Conservation (phyloP, 306 rosid species). For the Malus sieversii region DNA sequence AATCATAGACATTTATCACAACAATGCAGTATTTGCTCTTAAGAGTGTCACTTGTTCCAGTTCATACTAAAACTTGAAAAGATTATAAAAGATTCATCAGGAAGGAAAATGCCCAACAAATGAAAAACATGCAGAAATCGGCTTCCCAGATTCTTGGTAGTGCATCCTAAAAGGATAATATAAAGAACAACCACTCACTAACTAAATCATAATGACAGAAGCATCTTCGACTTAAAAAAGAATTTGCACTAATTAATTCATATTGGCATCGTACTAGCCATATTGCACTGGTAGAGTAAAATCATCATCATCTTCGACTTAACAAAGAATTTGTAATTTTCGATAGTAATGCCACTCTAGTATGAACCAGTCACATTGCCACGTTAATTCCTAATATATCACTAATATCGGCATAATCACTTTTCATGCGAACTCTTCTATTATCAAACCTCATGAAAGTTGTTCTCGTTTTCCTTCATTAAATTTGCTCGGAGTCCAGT, state of each 20-base stretch:
- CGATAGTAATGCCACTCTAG: not conserved
- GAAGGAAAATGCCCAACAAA: not conserved
- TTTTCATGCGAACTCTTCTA: not conserved
- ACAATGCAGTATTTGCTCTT: not conserved
- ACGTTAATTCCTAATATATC: not conserved
- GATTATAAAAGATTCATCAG: not conserved
- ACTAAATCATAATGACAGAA: not conserved
- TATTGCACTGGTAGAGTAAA: too few relatives aligned
- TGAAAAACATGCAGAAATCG: not conserved
- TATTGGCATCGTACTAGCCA: too few relatives aligned
- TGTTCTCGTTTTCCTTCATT: not conserved
- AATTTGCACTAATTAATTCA: not conserved
- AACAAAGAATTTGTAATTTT: not conserved
- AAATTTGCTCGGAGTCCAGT: not conserved
- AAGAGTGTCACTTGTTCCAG: not conserved
- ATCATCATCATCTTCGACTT: not conserved
- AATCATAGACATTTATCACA: not conserved
- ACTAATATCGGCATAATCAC: not conserved
- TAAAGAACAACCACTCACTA: not conserved
- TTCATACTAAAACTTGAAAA: not conserved
- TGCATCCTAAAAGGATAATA: not conserved
- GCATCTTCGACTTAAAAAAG: not conserved
- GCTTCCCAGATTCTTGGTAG: not conserved
- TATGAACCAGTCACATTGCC: not conserved
- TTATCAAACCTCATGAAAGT: not conserved